Evolutionary conservation across 345 rosid species (phyloP), one percentile per base, ranked within the genome.

Genomic region (Durio zibethinus): DNA sequence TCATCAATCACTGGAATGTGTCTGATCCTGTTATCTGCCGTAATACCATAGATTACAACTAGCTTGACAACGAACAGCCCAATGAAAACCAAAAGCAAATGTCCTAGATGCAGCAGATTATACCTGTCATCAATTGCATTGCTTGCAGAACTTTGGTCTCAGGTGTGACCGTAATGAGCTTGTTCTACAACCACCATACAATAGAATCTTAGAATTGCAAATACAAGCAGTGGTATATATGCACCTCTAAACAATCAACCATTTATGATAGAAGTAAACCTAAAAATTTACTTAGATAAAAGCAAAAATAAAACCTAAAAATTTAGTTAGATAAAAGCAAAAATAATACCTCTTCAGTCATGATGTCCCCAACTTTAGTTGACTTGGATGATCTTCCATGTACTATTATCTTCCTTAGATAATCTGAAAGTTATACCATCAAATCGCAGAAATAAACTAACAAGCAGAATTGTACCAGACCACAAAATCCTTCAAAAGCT

Each of bases 41-140:
- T 72, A 43, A 69, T 47, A 77, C 54, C 61, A 72, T 1, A 60
- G 57, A 61, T 61, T 76, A 60, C 45, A 61, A 54, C 7, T 66
- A 27, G 47, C 27, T 71, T 4, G 40, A 21, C 3, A 63, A 53
- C 15, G 11, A 66, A 35, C 54, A 43, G 21, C 36, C 23, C 42
- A 50, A 35, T 25, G 38, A 59, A 61, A 38, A 20, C 11, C 11
- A 61, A 53, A 25, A 56, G 3, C 3, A 5, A 0, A 36, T 10
- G 56, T 61, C 61, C 33, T 57, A 29, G 48, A 40, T 15, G 52
- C 43, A 75, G 67, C 7, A 64, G 25, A 20, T 16, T 38, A 7
- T 84, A 96, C 99, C 99, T 48, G 99, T 96, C 99, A 96, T 96
- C 83, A 96, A 82, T 70, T 96, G 97, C 99, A 96, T 96, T 75